Evolutionary conservation across 1,284 basidiomycete genomes (phyloP), one percentile per base, ranked within the genome.

Genomic region (Irpex sp.): DNA sequence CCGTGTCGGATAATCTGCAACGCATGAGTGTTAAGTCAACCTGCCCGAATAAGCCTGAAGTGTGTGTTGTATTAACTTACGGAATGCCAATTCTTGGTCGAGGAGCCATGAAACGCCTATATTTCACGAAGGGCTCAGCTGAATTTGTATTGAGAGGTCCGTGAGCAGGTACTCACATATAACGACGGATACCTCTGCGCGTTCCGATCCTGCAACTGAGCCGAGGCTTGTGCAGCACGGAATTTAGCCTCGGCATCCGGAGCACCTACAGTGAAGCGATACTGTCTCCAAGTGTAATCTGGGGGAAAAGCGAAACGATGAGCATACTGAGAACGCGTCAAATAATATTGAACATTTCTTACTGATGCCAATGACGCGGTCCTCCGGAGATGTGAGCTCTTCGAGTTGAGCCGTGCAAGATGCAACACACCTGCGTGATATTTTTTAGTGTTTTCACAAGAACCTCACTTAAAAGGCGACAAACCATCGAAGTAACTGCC

Each of bases 161-260:
- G 21, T 26, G 1, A 26, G 21, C 21, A 26, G 21, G 21, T 46
- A 66, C 80, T 31, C 64, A 85, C 86, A 69, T 83, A 88, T 51
- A 88, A 72, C 13, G 82, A 81, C 6, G 86, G 86, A 64, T 81
- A 86, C 31, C 68, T 61, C 49, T 61, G 66, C 5, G 82, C 80
- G 66, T 84, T 81, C 1, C 19, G 3, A 62, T 79, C 71, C 46
- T 66, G 63, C 21, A 63, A 46, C 60, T 77, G 72, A 3, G 84
- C 83, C 7, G 68, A 58, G 46, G 67, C 63, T 6, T 83, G 69
- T 2, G 81, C 81, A 4, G 65, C 68, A 39, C 79, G 76, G 68
- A 87, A 88, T 66, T 83, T 85, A 15, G 85, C 84, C 70, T 88
- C 86, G 1, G 84, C 84, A 68, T 87, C 84, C 3, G 86, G 86